A percentile compares a stretch with the other conserved stretches of the same genome.
Evolutionary conservation across 1,284 basidiomycete genomes (phyloP).

Genomic region (Agroathelia rolfsii): DNA sequence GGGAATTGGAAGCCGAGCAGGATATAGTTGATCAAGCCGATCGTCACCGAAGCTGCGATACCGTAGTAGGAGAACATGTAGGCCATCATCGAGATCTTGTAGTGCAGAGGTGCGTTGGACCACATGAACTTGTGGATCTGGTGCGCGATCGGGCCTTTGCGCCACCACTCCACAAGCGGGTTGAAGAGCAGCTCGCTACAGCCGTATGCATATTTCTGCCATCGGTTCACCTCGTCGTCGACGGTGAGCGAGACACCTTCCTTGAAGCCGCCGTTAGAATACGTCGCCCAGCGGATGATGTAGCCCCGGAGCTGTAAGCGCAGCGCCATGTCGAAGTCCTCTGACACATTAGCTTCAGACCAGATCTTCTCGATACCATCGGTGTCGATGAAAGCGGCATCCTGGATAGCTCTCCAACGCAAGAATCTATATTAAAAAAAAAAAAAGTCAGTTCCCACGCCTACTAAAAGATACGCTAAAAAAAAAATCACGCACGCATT

Average conservation of each 20-base stretch:
- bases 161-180: slow-evolving; percentile 37
- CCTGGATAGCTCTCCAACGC: too few species aligned
- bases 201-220: too few species aligned
- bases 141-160: slow-evolving; percentile 35
- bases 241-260: slow-evolving; percentile 48
- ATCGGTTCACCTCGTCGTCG: slow-evolving; percentile 45
- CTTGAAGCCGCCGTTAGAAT: slow-evolving; percentile 42
- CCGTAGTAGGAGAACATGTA: slow-evolving; percentile 20
- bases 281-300: too few species aligned
- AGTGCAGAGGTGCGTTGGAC: slow-evolving; percentile 30
- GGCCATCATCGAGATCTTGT: slow-evolving; percentile 34
- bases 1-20: slow-evolving; percentile 37
- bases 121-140: slow-evolving; percentile 38
- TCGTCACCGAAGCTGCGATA: slow-evolving; percentile 28
- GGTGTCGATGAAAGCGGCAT: too few species aligned
- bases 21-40: slow-evolving; percentile 30
- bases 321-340: too few species aligned
- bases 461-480: too few species aligned
- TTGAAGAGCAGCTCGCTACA: slow-evolving; percentile 26
- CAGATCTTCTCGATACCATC: too few species aligned
- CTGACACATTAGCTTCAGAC: too few species aligned
- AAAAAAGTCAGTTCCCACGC: too few species aligned
- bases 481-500: too few species aligned
- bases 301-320: too few species aligned
- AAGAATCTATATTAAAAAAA: too few species aligned